A percentile compares a stretch with the other conserved stretches of the same genome.
Conservation (phyloP, 2,329 filamentous ascomycete genomes). For the Penicillium aurantiogriseum region DNA sequence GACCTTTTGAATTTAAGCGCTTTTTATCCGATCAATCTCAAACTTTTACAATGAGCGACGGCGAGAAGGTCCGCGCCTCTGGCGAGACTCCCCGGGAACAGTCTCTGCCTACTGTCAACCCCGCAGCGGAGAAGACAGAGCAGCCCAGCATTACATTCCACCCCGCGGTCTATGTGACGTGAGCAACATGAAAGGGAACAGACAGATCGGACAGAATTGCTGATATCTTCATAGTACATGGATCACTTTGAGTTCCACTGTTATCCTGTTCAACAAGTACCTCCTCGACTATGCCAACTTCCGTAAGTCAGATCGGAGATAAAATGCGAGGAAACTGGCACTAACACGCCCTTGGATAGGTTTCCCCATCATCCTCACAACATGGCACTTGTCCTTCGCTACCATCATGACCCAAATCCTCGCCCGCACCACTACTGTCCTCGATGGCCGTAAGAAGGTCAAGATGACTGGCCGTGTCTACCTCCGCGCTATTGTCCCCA, state of each 20-base stretch:
- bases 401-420: slow-evolving; percentile 92
- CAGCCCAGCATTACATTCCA: slow-evolving; percentile 67
- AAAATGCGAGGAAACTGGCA: background rate
- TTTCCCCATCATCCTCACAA: slow-evolving; percentile 70
- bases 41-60: slow-evolving; percentile 57
- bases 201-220: background rate
- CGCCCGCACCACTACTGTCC: slow-evolving; percentile 80
- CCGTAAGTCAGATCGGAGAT: slow-evolving; percentile 54
- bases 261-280: slow-evolving; percentile 99
- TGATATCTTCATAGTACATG: slow-evolving; percentile 62
- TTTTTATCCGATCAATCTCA: slow-evolving; percentile 46
- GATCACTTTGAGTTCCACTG: slow-evolving; percentile 88
- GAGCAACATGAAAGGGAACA: slow-evolving; percentile 20
- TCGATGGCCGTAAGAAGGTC: slow-evolving; percentile 92
- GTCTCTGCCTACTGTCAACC: slow-evolving; percentile 78
- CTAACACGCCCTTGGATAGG: slow-evolving; percentile 29
- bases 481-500: slow-evolving; percentile 84
- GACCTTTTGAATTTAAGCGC: slow-evolving; percentile 49
- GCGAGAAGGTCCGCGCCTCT: slow-evolving; percentile 81
- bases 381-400: slow-evolving; percentile 92
- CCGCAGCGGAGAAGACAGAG: slow-evolving; percentile 64
- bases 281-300: slow-evolving; percentile 84
- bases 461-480: slow-evolving; percentile 97
- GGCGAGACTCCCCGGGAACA: slow-evolving; percentile 59
- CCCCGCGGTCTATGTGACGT: slow-evolving; percentile 80